These are phyloP conservation scores for Talaromyces funiculosus DNA, from an alignment of 2,329 filamentous ascomycete species.

Conservation along the genomic window DNA sequence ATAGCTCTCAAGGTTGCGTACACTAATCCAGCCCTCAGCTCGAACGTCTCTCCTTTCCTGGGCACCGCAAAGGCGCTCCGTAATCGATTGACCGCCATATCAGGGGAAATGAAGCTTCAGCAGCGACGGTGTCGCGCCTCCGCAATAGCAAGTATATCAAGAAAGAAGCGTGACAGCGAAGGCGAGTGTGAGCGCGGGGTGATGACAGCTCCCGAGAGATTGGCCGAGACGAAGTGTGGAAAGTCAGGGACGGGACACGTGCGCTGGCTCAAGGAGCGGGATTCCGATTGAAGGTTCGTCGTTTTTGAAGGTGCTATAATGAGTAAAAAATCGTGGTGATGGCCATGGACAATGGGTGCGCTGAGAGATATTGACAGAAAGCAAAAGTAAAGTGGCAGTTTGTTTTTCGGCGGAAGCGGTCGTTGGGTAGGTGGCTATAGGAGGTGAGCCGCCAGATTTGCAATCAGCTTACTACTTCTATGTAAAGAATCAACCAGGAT, in stretches of 20 bases:
- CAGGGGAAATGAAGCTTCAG: constrained; percentile 26
- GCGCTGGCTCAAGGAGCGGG: neutral
- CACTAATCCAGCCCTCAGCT: constrained; percentile 86
- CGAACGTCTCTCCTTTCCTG: constrained; percentile 95
- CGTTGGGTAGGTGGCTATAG: neutral
- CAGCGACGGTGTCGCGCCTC: constrained; percentile 34
- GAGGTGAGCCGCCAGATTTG: neutral
- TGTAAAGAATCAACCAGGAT: too few species aligned
- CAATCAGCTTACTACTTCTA: neutral
- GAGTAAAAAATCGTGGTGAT: neutral
- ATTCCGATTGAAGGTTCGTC: neutral
- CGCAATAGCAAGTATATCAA: constrained; percentile 17
- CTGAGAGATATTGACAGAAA: neutral
- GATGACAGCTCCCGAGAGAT: constrained; percentile 9
- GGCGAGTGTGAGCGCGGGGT: constrained; percentile 17
- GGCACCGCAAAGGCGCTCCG: constrained; percentile 88
- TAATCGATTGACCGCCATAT: constrained; percentile 94
- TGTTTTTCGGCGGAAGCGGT: neutral
- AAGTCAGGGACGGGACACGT: constrained; percentile 6
- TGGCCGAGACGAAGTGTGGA: constrained; percentile 5
- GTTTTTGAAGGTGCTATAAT: neutral
- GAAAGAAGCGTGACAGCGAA: constrained; percentile 6
- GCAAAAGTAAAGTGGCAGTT: neutral
- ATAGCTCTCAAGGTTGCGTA: constrained; percentile 31
- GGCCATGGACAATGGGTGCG: neutral